Base-by-base conservation (phyloP, 2,329 filamentous ascomycete genomes). In the Pochonia chlamydosporia region DNA sequence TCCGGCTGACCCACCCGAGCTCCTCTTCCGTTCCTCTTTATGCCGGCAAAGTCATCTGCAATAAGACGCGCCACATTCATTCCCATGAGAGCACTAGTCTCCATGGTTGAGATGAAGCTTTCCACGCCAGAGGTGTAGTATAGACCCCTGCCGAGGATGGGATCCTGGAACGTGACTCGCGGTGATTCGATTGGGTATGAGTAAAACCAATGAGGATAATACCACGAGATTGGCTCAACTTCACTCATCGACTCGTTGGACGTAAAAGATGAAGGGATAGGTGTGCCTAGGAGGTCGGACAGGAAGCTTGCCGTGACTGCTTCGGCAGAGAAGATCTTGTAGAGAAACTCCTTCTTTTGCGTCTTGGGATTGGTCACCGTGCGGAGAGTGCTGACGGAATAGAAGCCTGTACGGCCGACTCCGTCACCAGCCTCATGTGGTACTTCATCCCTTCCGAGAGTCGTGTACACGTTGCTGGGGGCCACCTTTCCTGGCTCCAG, bases 31-130 rank as follows among this genome's bases (percentile, higher is more conserved):
- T 25, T 37, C n/a, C 47, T 47, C 23, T 33, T 36, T 20, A 57
- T 52, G 41, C 60, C 57, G 52, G 64, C 53, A 63, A 59, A 81
- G 44, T 79, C 78, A 57, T 91, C 79, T 1, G 82, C 74, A 40
- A 92, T 73, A 46, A 93, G 68, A 52, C 74, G 76, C 8, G 88
- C 89, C 18, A 93, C 83, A 60, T 93, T 93, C 77, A 79, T 89
- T 1, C 93, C 93, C 82, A 93, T 93, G 55, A 97, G 67, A 1
- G 89, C 87, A 63, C 84, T 96, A 6, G 93, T 96, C 73, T 99
- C 93, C 93, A 99, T 97, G 0, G 90, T 96, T 9, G 87, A 93
- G 56, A 97, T 95, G 63, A 99, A 96, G 56, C 85, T 85, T 68
- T 97, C 92, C 37, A 97, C 95, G 3, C 81, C 82, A 10, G 80